Percentiles rank a stretch among this genome's conserved stretches.
These are phyloP conservation scores for Pichia sp. DNA, from an alignment of 1,139 yeast species.

Conservation along the genomic window DNA sequence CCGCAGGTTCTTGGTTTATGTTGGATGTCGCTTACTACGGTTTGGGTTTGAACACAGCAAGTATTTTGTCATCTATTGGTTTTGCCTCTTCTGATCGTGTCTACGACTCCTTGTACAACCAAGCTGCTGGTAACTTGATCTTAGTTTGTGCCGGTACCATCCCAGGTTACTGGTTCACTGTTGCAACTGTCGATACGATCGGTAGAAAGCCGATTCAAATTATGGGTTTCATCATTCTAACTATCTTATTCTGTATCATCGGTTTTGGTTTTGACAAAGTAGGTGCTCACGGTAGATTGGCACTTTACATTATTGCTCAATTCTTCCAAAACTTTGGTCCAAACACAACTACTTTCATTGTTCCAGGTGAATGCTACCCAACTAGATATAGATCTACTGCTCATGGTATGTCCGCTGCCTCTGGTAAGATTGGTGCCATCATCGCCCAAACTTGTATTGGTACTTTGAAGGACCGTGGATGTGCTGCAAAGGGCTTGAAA, in stretches of 20 bases:
- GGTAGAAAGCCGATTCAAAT: slow-evolving; percentile 84
- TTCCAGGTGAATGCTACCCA: slow-evolving; percentile 97
- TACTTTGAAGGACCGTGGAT: slow-evolving; percentile 75
- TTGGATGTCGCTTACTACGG: slow-evolving; percentile 96
- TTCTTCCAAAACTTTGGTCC: slow-evolving; percentile 93
- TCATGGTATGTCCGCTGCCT: slow-evolving; percentile 95
- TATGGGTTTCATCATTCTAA: slow-evolving; percentile 66
- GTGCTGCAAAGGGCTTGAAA: slow-evolving; percentile 48
- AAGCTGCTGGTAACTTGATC: slow-evolving; percentile 86
- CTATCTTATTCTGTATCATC: slow-evolving; percentile 62
- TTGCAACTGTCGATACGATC: slow-evolving; percentile 69
- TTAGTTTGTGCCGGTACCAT: slow-evolving; percentile 87
- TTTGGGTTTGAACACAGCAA: slow-evolving; percentile 73
- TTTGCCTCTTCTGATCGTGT: slow-evolving; percentile 61
- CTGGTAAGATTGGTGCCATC: slow-evolving; percentile 95
- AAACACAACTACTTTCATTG: slow-evolving; percentile 89
- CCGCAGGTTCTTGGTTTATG: slow-evolving; percentile 96
- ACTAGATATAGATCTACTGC: slow-evolving; percentile 97
- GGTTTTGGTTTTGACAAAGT: slow-evolving; percentile 76
- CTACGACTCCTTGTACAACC: slow-evolving; percentile 61
- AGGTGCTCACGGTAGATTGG: slow-evolving; percentile 62
- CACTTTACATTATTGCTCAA: slow-evolving; percentile 70
- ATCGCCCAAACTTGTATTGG: slow-evolving; percentile 91
- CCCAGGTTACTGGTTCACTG: slow-evolving; percentile 86
- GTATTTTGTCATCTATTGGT: slow-evolving; percentile 81